Conservation (phyloP, 2,329 filamentous ascomycete species). For the Lomentospora prolificans region DNA sequence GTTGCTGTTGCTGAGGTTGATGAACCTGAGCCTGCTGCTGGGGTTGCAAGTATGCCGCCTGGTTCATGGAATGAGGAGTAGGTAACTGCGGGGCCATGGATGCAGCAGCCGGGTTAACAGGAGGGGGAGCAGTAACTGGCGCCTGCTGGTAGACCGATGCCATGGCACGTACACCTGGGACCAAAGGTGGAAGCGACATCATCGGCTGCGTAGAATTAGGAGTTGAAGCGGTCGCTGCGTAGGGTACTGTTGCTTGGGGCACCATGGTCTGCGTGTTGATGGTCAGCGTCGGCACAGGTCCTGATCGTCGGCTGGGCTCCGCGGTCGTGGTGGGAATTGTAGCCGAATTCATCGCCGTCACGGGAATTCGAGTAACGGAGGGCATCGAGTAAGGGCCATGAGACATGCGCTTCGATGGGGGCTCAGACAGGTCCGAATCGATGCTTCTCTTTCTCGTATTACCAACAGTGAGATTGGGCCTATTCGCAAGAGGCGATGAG, state of each 20-base stretch:
- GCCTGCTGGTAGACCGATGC: conserved; percentile 58
- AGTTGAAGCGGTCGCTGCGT: conserved; percentile 9
- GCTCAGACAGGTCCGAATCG: conserved; percentile 5
- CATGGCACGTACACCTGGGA: conserved; percentile 59
- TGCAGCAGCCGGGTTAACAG: conserved; percentile 25
- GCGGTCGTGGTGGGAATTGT: not conserved
- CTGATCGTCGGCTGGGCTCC: not conserved
- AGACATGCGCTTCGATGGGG: conserved; percentile 5
- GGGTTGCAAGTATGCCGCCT: conserved; percentile 11
- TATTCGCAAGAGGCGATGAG: conserved; percentile 4
- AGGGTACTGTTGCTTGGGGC: not conserved
- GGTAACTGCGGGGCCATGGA: conserved; percentile 26
- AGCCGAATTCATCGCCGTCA: not conserved
- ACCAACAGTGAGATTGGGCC: not conserved
- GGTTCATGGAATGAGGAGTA: conserved; percentile 8
- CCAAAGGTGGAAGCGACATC: conserved; percentile 45
- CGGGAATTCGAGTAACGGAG: not conserved
- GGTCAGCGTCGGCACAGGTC: conserved; percentile 5
- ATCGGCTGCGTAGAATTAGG: not conserved
- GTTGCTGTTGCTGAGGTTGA: conserved; percentile 9
- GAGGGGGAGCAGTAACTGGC: not conserved
- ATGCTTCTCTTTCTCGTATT: conserved; percentile 6
- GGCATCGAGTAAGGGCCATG: conserved; percentile 4
- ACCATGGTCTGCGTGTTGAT: conserved; percentile 5
- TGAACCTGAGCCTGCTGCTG: not conserved